Percentiles rank a stretch among this genome's conserved stretches.
These are phyloP conservation scores for Lactifluus subvellereus DNA, from an alignment of 768 basidiomycete species.

Conservation along the genomic window DNA sequence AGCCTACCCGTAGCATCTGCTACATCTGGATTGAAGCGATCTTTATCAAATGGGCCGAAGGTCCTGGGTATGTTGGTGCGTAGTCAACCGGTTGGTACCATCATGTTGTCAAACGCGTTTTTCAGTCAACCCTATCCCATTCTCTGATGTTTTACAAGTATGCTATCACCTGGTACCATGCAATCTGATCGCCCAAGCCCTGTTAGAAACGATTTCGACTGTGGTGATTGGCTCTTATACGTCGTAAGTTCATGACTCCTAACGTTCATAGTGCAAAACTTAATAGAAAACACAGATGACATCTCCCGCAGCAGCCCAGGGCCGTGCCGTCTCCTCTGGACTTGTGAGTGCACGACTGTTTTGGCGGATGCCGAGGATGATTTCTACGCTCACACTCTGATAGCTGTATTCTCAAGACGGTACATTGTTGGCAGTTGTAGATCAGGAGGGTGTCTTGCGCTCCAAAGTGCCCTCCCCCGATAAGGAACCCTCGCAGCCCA, in stretches of 20 bases:
- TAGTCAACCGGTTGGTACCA: background rate
- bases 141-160: conserved; percentile 76
- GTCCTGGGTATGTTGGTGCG: conserved; percentile 60
- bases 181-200: background rate
- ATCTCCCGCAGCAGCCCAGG: conserved; percentile 8
- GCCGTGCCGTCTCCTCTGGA: conserved; percentile 15
- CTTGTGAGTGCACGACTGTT: conserved; percentile 6
- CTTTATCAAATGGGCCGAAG: conserved; percentile 32
- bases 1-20: conserved; percentile 54
- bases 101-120: conserved; percentile 4
- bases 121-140: conserved; percentile 70
- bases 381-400: background rate
- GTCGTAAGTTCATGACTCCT: conserved; percentile 42
- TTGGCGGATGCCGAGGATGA: background rate
- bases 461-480: conserved; percentile 7
- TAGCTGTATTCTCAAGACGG: conserved; percentile 21
- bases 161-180: conserved; percentile 24
- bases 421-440: conserved; percentile 16
- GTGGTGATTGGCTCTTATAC: conserved; percentile 76
- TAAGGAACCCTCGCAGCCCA: background rate
- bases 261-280: background rate
- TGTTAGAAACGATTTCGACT: conserved; percentile 63
- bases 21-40: conserved; percentile 49
- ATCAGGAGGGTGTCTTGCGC: conserved; percentile 22
- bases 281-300: background rate